phyloP scores from a whole-genome alignment of 441 rosid genomes.

The Corymbia citriodora region DNA sequence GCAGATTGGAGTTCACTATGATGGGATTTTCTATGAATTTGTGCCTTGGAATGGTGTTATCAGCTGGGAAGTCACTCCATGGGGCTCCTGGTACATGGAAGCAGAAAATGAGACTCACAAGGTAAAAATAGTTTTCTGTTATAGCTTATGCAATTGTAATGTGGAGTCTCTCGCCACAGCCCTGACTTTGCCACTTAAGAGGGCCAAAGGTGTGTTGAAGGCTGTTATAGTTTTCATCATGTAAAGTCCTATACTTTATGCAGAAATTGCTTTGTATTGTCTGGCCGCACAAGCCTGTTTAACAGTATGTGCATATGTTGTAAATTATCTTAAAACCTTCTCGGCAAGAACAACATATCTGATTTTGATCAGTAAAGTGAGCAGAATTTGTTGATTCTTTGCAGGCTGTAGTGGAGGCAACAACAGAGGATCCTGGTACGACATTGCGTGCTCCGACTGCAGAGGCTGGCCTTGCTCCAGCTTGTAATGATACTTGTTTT shows the following conservation, averaged over 20 bases:
- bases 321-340: neutral
- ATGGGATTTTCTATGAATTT: neutral
- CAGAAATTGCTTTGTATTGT: no score
- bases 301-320: neutral
- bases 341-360: neutral
- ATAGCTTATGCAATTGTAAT: no score
- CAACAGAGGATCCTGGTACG: neutral
- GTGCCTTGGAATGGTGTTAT: neutral
- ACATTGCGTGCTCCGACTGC: neutral
- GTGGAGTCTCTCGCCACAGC: no score
- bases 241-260: no score
- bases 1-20: neutral
- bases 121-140: neutral
- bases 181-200: no score
- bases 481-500: neutral
- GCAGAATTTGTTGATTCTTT: neutral
- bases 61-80: neutral
- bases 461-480: neutral
- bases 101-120: neutral
- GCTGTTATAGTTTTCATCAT: no score
- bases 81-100: neutral
- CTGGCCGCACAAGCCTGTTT: neutral
- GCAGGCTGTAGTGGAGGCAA: neutral
- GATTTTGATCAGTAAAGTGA: neutral
- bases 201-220: no score